Evolutionary conservation across 2,329 filamentous ascomycete species (phyloP).

Genomic region (Fusarium agapanthi): DNA sequence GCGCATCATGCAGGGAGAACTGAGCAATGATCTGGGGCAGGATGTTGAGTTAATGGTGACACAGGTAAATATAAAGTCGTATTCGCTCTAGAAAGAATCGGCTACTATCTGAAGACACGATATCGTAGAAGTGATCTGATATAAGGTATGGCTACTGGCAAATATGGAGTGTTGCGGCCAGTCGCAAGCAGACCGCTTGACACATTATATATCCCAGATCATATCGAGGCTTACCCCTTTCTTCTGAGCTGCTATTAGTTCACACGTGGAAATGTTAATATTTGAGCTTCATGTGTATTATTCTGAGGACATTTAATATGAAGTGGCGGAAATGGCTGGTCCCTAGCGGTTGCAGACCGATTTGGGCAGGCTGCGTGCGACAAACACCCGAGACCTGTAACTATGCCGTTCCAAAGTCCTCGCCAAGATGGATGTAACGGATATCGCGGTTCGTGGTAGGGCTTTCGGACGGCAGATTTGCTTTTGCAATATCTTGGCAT

Average conservation of each 20-base stretch:
- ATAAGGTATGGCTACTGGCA: background rate
- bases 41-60: background rate
- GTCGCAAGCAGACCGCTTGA: background rate
- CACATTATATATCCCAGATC: background rate
- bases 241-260: background rate
- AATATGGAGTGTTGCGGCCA: background rate
- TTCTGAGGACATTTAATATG: conserved; percentile 11
- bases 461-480: background rate
- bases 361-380: background rate
- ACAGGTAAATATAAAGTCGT: background rate
- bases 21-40: background rate
- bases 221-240: background rate
- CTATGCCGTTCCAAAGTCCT: background rate
- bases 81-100: background rate
- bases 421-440: background rate
- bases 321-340: conserved; percentile 3
- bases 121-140: background rate
- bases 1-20: conserved; percentile 2
- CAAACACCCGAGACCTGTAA: background rate
- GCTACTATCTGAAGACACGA: background rate
- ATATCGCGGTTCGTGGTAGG: background rate
- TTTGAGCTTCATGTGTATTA: background rate
- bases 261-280: background rate
- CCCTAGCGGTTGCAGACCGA: background rate
- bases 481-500: background rate